Evolutionary conservation across 805 yeast genomes (phyloP).

Genomic region (Lachancea kluyveri): DNA sequence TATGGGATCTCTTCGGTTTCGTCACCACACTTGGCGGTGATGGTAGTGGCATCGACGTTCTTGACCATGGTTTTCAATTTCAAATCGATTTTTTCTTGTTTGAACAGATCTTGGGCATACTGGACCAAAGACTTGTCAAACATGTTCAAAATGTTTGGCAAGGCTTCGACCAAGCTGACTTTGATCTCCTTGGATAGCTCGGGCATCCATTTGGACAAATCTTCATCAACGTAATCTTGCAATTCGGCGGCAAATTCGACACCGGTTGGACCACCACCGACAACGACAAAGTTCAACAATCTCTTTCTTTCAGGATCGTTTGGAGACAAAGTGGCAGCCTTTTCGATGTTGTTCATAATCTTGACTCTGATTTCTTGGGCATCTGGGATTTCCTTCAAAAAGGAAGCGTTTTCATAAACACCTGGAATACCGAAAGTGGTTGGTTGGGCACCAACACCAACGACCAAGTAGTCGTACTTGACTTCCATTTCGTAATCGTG

Average conservation of each 20-base stretch:
- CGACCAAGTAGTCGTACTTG: slow-evolving; percentile 75
- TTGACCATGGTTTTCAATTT: slow-evolving; percentile 84
- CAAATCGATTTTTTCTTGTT: slow-evolving; percentile 61
- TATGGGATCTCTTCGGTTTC: slow-evolving; percentile 79
- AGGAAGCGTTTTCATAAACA: slow-evolving; percentile 80
- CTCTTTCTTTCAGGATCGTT: slow-evolving; percentile 74
- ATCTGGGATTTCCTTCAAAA: slow-evolving; percentile 85
- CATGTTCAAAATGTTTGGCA: slow-evolving; percentile 79
- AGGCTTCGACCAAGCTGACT: slow-evolving; percentile 83
- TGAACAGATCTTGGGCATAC: slow-evolving; percentile 76
- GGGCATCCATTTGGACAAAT: slow-evolving; percentile 84
- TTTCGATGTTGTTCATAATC: slow-evolving; percentile 82
- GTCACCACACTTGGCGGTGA: slow-evolving; percentile 62
- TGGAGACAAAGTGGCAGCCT: slow-evolving; percentile 73
- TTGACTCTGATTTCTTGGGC: slow-evolving; percentile 77
- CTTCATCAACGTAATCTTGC: slow-evolving; percentile 91
- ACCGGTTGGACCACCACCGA: slow-evolving; percentile 99
- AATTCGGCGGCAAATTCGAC: slow-evolving; percentile 96
- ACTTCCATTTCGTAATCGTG: slow-evolving; percentile 41
- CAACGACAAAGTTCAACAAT: slow-evolving; percentile 81
- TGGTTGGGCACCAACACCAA: slow-evolving; percentile 94
- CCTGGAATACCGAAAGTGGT: slow-evolving; percentile 95
- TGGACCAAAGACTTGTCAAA: slow-evolving; percentile 63
- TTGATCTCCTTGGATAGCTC: slow-evolving; percentile 73
- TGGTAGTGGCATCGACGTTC: slow-evolving; percentile 65